Conservation (phyloP, 768 basidiomycete genomes). For the Mycena rebaudengoi region DNA sequence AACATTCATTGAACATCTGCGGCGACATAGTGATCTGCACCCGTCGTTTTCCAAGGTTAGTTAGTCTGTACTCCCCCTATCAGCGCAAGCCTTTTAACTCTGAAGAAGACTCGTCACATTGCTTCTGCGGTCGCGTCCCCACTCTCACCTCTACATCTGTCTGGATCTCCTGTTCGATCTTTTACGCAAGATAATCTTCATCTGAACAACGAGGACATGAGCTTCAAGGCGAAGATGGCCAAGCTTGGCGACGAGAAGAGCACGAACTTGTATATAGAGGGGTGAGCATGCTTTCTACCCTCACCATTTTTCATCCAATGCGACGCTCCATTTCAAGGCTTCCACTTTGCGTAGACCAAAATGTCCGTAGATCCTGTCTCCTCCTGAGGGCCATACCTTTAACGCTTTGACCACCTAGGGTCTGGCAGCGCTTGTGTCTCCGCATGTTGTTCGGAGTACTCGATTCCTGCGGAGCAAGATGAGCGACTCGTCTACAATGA, state of each 20-base stretch:
- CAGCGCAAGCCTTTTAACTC: too few species aligned
- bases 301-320: neutral
- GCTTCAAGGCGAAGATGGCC: slow-evolving; percentile 65
- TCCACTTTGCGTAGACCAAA: slow-evolving; percentile 56
- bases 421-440: slow-evolving; percentile 52
- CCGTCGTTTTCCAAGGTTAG: slow-evolving; percentile 68
- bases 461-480: slow-evolving; percentile 65
- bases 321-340: slow-evolving; percentile 37
- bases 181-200: too few species aligned
- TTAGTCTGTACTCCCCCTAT: too few species aligned
- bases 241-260: slow-evolving; percentile 54
- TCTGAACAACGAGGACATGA: slow-evolving; percentile 9
- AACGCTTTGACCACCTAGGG: slow-evolving; percentile 37
- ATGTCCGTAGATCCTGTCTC: slow-evolving; percentile 44
- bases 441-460: slow-evolving; percentile 60
- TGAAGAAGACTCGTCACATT: too few species aligned
- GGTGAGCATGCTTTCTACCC: too few species aligned
- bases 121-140: too few species aligned
- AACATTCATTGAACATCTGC: slow-evolving; percentile 61
- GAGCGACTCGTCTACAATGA: slow-evolving; percentile 61
- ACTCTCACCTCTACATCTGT: too few species aligned
- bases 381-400: neutral
- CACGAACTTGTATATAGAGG: slow-evolving; percentile 66
- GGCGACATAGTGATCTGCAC: slow-evolving; percentile 64
- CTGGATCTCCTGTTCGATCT: too few species aligned